phyloP scores from a whole-genome alignment of 305 asterid genomes.

The Fraxinus velutina region DNA sequence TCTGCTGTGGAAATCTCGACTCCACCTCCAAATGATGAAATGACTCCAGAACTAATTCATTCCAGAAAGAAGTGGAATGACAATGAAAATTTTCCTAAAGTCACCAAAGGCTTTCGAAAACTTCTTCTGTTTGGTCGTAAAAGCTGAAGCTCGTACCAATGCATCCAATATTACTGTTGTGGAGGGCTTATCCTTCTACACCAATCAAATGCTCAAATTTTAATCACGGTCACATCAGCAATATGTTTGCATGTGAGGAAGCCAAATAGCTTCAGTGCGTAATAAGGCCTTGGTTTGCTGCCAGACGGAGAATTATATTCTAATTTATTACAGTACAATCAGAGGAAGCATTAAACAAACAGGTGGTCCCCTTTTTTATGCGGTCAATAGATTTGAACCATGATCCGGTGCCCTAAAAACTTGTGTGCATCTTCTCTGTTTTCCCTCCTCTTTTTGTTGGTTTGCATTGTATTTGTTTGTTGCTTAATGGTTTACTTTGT shows the following conservation, averaged over 20 bases:
- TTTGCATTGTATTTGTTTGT: constrained; percentile 17
- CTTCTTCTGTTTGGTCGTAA: constrained; percentile 69
- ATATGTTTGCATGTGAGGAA: not conserved
- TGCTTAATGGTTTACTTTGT: constrained; percentile 23
- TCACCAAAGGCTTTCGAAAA: constrained; percentile 65
- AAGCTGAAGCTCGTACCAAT: constrained; percentile 31
- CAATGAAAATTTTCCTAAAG: constrained; percentile 53
- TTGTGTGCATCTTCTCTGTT: not conserved
- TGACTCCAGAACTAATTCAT: constrained; percentile 34
- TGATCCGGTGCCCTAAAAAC: not conserved
- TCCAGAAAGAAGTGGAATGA: constrained; percentile 67
- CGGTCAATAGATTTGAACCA: not conserved
- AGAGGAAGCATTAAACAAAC: constrained; percentile 1
- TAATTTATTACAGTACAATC: constrained; percentile 11
- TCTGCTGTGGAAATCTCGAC: constrained; percentile 40
- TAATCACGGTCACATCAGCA: not conserved
- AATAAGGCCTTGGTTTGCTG: constrained; percentile 13
- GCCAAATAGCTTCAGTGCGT: not conserved
- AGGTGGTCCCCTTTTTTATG: constrained; percentile 10
- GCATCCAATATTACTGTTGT: not conserved
- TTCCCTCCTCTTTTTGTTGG: not conserved
- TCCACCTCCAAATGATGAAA: constrained; percentile 47
- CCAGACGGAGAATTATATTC: not conserved
- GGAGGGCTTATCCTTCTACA: constrained; percentile 7
- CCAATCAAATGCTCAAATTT: constrained; percentile 14